phyloP scores from a whole-genome alignment of 169 alveolate genomes.

The Cytauxzoon felis region DNA sequence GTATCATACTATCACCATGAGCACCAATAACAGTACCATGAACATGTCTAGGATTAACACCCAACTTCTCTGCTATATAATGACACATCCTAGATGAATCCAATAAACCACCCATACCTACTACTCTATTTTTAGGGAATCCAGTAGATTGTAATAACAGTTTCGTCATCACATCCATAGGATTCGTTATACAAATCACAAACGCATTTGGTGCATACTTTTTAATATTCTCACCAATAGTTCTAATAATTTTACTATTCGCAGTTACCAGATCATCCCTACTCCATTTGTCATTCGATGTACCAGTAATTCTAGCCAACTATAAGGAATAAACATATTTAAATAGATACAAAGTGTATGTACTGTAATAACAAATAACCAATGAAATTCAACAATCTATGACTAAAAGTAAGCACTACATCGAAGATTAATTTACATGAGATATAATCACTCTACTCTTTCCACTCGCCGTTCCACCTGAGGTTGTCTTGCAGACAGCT shows the following conservation, averaged over 20 bases:
- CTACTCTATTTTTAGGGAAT: conserved; percentile 76
- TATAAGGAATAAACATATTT: neutral
- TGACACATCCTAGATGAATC: conserved; percentile 80
- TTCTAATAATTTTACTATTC: conserved; percentile 75
- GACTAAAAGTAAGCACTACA: too few species aligned
- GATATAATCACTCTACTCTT: too few species aligned
- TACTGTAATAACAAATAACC: too few species aligned
- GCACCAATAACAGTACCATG: conserved; percentile 82
- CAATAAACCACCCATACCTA: conserved; percentile 83
- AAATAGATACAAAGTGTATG: too few species aligned
- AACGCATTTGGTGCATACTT: conserved; percentile 78
- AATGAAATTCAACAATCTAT: too few species aligned
- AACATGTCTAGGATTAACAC: conserved; percentile 73
- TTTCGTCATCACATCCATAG: conserved; percentile 80
- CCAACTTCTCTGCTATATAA: conserved; percentile 69
- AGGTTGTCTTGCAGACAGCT: too few species aligned
- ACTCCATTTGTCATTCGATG: conserved; percentile 74
- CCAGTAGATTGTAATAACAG: conserved; percentile 73
- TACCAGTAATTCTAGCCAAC: conserved; percentile 40
- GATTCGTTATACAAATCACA: conserved; percentile 82
- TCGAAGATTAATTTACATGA: too few species aligned
- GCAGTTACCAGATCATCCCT: conserved; percentile 77
- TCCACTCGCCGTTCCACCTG: too few species aligned
- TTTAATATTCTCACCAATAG: conserved; percentile 79
- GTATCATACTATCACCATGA: conserved; percentile 85